These are phyloP conservation scores for Ceratocystis variospora DNA, from an alignment of 2,329 filamentous ascomycete genomes.

Conservation along the genomic window DNA sequence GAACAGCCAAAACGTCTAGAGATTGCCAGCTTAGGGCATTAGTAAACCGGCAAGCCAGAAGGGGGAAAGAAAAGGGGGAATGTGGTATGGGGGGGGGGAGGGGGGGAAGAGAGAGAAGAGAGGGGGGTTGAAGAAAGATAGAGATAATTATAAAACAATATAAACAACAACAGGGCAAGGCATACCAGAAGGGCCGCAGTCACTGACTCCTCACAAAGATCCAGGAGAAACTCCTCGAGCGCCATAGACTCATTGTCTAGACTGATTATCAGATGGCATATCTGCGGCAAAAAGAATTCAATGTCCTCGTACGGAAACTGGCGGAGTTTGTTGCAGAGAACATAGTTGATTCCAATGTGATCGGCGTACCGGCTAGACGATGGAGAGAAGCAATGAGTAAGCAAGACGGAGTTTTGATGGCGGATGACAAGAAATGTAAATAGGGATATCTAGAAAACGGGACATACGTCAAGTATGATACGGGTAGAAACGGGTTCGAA, in stretches of 20 bases:
- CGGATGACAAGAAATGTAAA: neutral
- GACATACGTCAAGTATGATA: constrained; percentile 75
- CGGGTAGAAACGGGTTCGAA: constrained; percentile 74
- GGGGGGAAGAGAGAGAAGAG: constrained; percentile 1
- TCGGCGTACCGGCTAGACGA: constrained; percentile 63
- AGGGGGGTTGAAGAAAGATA: constrained; percentile 5
- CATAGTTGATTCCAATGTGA: constrained; percentile 81
- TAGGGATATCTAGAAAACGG: neutral
- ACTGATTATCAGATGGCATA: constrained; percentile 79
- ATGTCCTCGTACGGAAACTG: constrained; percentile 85
- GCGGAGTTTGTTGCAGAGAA: constrained; percentile 75
- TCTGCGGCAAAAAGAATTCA: constrained; percentile 78
- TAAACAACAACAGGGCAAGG: neutral
- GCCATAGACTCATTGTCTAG: constrained; percentile 88
- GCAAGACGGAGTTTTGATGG: neutral
- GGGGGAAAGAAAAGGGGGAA: neutral
- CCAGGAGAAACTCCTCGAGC: constrained; percentile 72
- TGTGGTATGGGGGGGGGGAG: neutral
- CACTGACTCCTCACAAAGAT: constrained; percentile 76
- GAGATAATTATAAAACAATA: constrained; percentile 18
- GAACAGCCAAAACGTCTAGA: constrained; percentile 77
- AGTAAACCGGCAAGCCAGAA: neutral
- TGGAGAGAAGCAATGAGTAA: constrained; percentile 7
- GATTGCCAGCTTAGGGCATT: constrained; percentile 4
- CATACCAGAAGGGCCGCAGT: constrained; percentile 68